Conservation (phyloP, 2,329 filamentous ascomycete genomes). For the Aspergillus quadrilineatus region DNA sequence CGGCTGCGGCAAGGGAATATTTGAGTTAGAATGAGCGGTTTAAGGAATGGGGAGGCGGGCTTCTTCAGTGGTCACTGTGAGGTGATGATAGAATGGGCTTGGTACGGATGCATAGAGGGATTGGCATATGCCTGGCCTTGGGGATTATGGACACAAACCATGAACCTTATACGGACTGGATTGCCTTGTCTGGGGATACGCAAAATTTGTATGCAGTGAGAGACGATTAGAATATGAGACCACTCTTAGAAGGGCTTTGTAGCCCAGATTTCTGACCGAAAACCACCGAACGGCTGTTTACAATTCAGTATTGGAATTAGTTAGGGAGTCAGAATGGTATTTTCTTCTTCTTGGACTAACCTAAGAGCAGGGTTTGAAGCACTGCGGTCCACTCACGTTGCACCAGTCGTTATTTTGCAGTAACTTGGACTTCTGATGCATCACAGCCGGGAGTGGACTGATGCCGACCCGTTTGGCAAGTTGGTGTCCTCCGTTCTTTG, state of each 20-base stretch:
- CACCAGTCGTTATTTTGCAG: background rate
- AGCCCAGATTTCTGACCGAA: too few species aligned
- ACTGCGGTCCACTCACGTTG: background rate
- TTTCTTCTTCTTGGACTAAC: background rate
- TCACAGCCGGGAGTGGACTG: too few species aligned
- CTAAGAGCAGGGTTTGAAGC: background rate
- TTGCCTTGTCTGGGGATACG: too few species aligned
- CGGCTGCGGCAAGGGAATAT: background rate
- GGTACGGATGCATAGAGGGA: background rate
- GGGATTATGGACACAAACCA: background rate
- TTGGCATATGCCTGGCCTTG: background rate
- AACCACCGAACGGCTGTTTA: background rate
- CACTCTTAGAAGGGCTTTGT: too few species aligned
- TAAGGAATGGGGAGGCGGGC: too few species aligned
- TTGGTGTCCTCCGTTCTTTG: too few species aligned
- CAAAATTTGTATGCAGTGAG: too few species aligned
- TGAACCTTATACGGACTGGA: too few species aligned
- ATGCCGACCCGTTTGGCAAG: too few species aligned
- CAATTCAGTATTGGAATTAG: background rate
- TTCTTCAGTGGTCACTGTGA: background rate
- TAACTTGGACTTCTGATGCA: background rate
- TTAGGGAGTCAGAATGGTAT: background rate
- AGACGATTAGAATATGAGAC: too few species aligned
- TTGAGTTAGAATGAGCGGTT: background rate
- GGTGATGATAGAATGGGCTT: background rate